Evolutionary conservation across 768 basidiomycete species (phyloP), one percentile per base, ranked within the genome.

Genomic region (Boletellus emodensis): DNA sequence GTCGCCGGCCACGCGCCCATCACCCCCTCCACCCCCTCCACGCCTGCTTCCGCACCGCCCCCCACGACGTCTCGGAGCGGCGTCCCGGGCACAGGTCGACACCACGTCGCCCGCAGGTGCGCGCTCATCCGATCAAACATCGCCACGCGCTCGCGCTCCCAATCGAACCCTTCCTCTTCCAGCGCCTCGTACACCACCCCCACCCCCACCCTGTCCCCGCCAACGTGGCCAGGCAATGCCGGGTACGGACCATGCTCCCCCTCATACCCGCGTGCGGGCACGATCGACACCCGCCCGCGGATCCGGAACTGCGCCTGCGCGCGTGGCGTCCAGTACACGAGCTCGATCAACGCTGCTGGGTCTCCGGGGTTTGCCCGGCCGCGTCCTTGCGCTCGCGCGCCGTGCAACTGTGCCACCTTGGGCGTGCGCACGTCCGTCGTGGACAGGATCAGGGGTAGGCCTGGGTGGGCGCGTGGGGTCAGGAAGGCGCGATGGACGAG

Each of bases 261-360:
- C 38, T 45, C n/a, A 56, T 78, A 73, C 6, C 60, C 53, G 0
- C 79, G 76, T 0, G 72, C 58, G 1, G 86, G 80, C 18, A 90
- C 71, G 52, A 90, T 55, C 61, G 72, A 74, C 18, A 78, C 80
- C 13, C 64, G 65, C 1, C 84, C 90, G 0, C 71, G 53, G 60
- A 94, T 69, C 41, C 92, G 83, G 62, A 84, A 91, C 60, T 94
- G 91, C 61, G 88, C 83, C 46, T 76, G 65, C 0, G 80, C 76
- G 18, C 78, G 76, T 28, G 78, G 73, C 46, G 84, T 77, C 87
- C 89, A 94, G 83, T 86, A 92, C 11, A 75, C 79, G 38, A 85
- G 56, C 63, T 92, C 85, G 53, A 84, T 77, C 3, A 24, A 6
- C 24, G 3, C 24, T 24, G 24, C 24, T 6, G 24, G 24, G 24